Evolutionary conservation across 257 asterid species (phyloP).

Genomic region (Solanum gandarillasii): DNA sequence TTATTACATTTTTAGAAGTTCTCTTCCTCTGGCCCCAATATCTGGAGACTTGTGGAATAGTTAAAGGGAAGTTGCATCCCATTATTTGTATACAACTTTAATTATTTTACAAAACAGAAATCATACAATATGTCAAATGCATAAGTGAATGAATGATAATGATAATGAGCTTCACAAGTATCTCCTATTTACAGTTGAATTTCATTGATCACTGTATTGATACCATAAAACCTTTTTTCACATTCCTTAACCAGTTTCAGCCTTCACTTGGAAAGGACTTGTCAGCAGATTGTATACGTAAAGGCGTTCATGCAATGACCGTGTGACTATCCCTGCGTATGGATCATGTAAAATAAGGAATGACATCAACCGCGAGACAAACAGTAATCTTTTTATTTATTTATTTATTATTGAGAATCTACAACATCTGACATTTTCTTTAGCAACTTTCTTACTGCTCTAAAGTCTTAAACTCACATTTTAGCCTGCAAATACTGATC

Average conservation of each 20-base stretch:
- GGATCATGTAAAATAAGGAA: not conserved
- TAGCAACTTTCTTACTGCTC: not conserved
- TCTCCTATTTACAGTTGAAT: not conserved
- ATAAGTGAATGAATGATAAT: not conserved
- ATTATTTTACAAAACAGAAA: not conserved
- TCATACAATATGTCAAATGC: not conserved
- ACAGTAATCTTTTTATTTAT: not conserved
- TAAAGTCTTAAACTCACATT: slow-evolving; percentile 43
- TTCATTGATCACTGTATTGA: not conserved
- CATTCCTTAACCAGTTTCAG: not conserved
- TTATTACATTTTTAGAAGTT: not conserved
- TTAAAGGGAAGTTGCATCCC: not conserved
- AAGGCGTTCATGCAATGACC: not conserved
- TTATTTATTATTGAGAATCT: not conserved
- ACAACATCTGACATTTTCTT: not conserved
- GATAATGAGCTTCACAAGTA: not conserved
- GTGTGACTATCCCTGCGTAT: not conserved
- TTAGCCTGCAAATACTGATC: slow-evolving; percentile 54
- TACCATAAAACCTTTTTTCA: not conserved
- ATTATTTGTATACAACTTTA: not conserved
- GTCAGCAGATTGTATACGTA: not conserved
- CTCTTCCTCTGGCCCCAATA: not conserved
- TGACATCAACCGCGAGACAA: not conserved
- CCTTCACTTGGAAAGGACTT: not conserved
- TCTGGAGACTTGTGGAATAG: not conserved